These are phyloP conservation scores for Chrysoporthe deuterocubensis DNA, from an alignment of 2,329 filamentous ascomycete genomes.

Conservation along the genomic window DNA sequence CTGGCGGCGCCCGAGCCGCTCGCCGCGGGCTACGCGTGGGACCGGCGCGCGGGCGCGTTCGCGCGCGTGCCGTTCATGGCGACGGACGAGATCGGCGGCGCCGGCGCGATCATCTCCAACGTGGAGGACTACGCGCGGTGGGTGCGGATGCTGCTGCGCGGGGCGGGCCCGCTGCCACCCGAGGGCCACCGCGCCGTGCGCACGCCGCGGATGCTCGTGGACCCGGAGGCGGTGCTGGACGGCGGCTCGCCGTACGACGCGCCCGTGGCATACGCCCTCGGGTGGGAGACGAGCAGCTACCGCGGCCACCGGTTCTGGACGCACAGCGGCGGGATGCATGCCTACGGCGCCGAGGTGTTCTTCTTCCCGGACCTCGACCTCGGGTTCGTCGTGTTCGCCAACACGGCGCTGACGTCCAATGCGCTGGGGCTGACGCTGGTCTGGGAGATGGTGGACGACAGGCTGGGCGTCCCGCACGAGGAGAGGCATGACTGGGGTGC, in stretches of 20 bases:
- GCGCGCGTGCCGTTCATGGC: slow-evolving; percentile 35
- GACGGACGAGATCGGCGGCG: slow-evolving; percentile 42
- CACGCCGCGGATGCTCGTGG: slow-evolving; percentile 38
- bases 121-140: slow-evolving; percentile 57
- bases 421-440: slow-evolving; percentile 38
- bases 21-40: slow-evolving; percentile 48
- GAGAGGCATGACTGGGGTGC: slow-evolving; percentile 43
- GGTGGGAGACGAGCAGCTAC: slow-evolving; percentile 45
- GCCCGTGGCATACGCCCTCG: slow-evolving; percentile 45
- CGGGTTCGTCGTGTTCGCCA: slow-evolving; percentile 48
- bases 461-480: slow-evolving; percentile 39
- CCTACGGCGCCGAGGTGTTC: slow-evolving; percentile 47
- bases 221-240: slow-evolving; percentile 15
- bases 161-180: slow-evolving; percentile 40
- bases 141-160: slow-evolving; percentile 52
- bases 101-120: slow-evolving; percentile 49
- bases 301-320: slow-evolving; percentile 46
- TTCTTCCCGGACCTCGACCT: slow-evolving; percentile 50
- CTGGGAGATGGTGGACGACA: slow-evolving; percentile 47
- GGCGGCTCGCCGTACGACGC: slow-evolving; percentile 35
- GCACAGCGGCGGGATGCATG: slow-evolving; percentile 50
- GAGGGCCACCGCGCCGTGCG: slow-evolving; percentile 40
- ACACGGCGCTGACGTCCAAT: slow-evolving; percentile 48
- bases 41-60: slow-evolving; percentile 34
- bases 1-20: slow-evolving; percentile 37